These are phyloP conservation scores for Pulveroboletus ravenelii DNA, from an alignment of 768 basidiomycete genomes.

Conservation along the genomic window DNA sequence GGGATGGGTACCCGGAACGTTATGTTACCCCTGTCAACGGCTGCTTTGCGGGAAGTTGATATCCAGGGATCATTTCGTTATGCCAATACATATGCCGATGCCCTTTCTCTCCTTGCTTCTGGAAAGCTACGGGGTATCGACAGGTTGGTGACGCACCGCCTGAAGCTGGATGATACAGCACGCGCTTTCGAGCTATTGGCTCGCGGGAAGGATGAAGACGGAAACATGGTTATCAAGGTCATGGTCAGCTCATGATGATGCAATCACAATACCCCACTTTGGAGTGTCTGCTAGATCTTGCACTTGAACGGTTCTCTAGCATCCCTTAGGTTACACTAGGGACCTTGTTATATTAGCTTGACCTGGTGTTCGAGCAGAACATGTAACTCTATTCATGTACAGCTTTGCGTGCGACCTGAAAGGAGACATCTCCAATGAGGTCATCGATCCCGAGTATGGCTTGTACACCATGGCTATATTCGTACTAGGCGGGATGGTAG, in stretches of 20 bases:
- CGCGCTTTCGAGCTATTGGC: constrained; percentile 80
- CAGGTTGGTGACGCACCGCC: constrained; percentile 77
- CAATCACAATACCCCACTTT: background rate
- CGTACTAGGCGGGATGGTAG: constrained; percentile 6
- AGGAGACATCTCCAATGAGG: background rate
- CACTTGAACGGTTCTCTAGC: constrained; percentile 1
- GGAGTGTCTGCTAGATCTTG: constrained; percentile 7
- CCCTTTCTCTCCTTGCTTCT: constrained; percentile 65
- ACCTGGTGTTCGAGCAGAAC: constrained; percentile 7
- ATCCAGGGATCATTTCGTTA: constrained; percentile 90
- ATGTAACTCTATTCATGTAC: constrained; percentile 24
- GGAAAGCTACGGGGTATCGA: constrained; percentile 61
- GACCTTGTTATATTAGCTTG: constrained; percentile 8
- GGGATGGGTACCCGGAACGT: constrained; percentile 92
- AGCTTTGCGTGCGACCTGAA: background rate
- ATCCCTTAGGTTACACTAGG: constrained; percentile 12
- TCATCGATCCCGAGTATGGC: constrained; percentile 8
- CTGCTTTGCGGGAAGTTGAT: constrained; percentile 87
- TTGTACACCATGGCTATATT: constrained; percentile 1
- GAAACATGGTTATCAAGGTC: constrained; percentile 84
- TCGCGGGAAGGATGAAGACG: constrained; percentile 72
- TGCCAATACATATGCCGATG: constrained; percentile 86
- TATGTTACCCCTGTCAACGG: constrained; percentile 75
- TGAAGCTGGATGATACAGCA: constrained; percentile 57
- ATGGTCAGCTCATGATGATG: constrained; percentile 55